Base-by-base conservation (phyloP, 2,329 filamentous ascomycete species). In the Helotiales sp. region DNA sequence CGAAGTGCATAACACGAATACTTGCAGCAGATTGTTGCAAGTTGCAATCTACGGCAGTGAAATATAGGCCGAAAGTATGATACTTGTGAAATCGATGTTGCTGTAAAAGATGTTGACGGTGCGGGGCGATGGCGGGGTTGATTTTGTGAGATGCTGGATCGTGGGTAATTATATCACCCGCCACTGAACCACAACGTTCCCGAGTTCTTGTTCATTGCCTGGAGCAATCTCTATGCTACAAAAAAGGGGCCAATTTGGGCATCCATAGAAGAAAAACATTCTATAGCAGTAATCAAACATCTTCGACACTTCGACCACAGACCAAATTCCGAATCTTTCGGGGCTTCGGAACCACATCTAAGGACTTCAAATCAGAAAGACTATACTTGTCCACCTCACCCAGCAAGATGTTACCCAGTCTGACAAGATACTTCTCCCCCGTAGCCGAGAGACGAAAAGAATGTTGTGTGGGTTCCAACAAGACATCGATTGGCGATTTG, bases 351-450 rank as follows among this genome's bases (percentile, higher is more conserved):
- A 45, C 40, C 15, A 30, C 26, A 52, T 52, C 24, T n/a, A 37
- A 24, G 2, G 54, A 57, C 32, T 57, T 57, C 30, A 57, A 15
- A 20, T 57, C 20, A 20, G 54, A 57, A 24, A 57, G 32, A 26
- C 54, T 57, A 20, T 57, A 57, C 17, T 34, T 57, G 11, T 57
- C 54, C 54, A 40, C 3, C 34, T 57, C 30, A 6, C 54, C 54
- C 10, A 57, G 32, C 13, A 57, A 11, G 5, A 57, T 57, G 10
- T 57, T 37, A 2, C 54, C 54, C 32, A 57, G 13, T 15, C 32
- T 57, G 17, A 57, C 54, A 7, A 57, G 11, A 10, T 37, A 57
- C 17, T 37, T 37, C 20, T 57, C 30, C 3, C 32, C 54, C 10
- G 10, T 37, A 15, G n/a, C 54, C 5, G 54, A 40, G 30, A 57